Conservation (phyloP, 768 basidiomycete species). For the Naganishia randhawae region DNA sequence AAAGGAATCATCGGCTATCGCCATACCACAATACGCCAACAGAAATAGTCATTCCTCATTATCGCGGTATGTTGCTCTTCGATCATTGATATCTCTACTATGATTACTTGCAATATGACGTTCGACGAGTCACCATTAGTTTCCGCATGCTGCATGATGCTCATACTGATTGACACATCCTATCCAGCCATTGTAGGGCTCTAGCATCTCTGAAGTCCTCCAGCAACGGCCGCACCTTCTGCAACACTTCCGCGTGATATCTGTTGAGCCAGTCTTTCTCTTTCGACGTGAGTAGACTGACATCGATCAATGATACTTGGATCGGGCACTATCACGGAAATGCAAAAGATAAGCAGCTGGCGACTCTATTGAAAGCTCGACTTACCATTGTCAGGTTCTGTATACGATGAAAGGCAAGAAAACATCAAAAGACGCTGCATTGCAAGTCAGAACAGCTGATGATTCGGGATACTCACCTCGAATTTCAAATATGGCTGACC, state of each 20-base stretch:
- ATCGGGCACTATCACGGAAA: conserved; percentile 64
- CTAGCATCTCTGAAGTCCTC: conserved; percentile 55
- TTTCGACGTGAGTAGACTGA: conserved; percentile 59
- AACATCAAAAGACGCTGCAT: neutral
- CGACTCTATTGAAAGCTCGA: neutral
- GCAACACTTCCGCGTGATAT: conserved; percentile 73
- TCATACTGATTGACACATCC: conserved; percentile 39
- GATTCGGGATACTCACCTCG: too few species aligned
- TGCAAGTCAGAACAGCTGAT: neutral
- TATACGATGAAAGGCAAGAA: neutral
- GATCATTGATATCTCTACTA: too few species aligned
- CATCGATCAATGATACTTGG: conserved; percentile 74
- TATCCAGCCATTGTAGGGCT: conserved; percentile 51
- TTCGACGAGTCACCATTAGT: neutral
- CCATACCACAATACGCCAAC: too few species aligned
- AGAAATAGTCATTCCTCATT: too few species aligned
- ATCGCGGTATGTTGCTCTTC: too few species aligned
- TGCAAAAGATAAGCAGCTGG: neutral
- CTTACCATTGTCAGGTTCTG: conserved; percentile 61
- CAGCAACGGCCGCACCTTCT: conserved; percentile 71
- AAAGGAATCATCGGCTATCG: too few species aligned
- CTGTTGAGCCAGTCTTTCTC: conserved; percentile 78
- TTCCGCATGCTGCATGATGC: neutral
- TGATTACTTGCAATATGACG: neutral
- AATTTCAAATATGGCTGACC: conserved; percentile 77